Evolutionary conservation across 73 alveolate species (phyloP), one percentile per base, ranked within the genome.

Genomic region (Paraurostyla sp.): DNA sequence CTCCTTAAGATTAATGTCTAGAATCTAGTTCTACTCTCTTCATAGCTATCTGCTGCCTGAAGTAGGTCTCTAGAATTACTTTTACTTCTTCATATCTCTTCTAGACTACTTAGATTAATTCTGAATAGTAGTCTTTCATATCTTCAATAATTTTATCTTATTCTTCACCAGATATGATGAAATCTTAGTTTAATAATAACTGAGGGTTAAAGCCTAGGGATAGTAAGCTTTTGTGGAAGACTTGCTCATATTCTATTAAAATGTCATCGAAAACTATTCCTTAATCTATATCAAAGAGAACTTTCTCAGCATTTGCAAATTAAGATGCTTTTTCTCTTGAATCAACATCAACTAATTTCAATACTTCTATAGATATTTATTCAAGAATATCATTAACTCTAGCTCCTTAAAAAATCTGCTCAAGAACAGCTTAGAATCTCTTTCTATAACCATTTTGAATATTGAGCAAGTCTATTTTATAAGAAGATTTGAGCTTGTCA

Each of bases 261-360:
- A 91, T 84, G 59, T 91, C 96, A 23, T 91, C 96, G 60, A 91
- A 91, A 16, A 91, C 88, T 30, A 40, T 73, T n/a, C 76, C 60
- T 33, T 52, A 40, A 18, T 83, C 82, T 29, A 91, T 91, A 57
- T 91, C 96, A 3, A 42, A 41, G 42, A 91, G 30, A 25, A 91
- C 83, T 63, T 75, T 91, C 52, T 78, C 80, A 29, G 89, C 76
- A 45, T 73, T 73, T 46, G 86, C 86, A 18, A 48, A 73, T 49
- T 73, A 45, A 13, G 71, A 48, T 43, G 65, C 32, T 18, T 48
- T 73, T 30, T 73, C 86, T 73, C 71, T 49, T 25, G 32, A 16
- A 1, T 40, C 51, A 23, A 45, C 35, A 40, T 43, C 52, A 23
- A 38, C 56, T 40, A 73, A 23, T 27, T 73, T 73, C 49, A 73